Percentiles rank a stretch among this genome's conserved stretches.
Evolutionary conservation across 2,329 filamentous ascomycete genomes (phyloP).

Genomic region (Stagonosporopsis vannaccii): DNA sequence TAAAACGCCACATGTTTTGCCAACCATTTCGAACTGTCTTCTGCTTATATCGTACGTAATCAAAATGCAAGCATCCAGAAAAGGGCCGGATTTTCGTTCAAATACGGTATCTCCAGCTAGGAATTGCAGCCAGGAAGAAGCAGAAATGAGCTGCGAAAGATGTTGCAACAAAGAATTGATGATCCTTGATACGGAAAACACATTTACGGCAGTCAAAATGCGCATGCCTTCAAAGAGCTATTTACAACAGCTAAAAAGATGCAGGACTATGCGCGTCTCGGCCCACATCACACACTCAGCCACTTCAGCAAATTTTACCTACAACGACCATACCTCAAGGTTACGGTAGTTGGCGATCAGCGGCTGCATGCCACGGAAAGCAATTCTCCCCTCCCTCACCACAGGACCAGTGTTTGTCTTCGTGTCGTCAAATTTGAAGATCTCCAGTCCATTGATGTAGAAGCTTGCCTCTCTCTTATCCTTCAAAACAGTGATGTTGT

Average conservation of each 20-base stretch:
- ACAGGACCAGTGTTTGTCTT: conserved; percentile 38
- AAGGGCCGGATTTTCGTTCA: no score
- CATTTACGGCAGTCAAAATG: not conserved
- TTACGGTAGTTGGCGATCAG: conserved; percentile 41
- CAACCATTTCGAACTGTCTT: not conserved
- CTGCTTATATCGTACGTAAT: not conserved
- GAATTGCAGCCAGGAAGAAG: no score
- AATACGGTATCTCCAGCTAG: no score
- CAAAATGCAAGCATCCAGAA: not conserved
- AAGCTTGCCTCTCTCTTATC: conserved; percentile 40
- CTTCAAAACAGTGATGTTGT: conserved; percentile 43
- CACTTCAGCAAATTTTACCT: not conserved
- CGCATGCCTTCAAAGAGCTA: not conserved
- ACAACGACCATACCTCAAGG: conserved; percentile 43
- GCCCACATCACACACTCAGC: not conserved
- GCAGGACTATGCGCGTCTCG: not conserved
- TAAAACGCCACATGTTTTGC: not conserved
- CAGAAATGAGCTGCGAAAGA: no score
- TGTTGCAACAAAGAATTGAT: no score
- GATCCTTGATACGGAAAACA: no score
- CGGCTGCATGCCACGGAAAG: conserved; percentile 43
- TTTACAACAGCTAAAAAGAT: not conserved
- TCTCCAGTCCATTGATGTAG: conserved; percentile 36
- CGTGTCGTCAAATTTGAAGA: conserved; percentile 40
- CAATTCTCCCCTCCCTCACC: conserved; percentile 36